phyloP scores from a whole-genome alignment of 2,329 filamentous ascomycete genomes.

The Proliferodiscus dingleyae region DNA sequence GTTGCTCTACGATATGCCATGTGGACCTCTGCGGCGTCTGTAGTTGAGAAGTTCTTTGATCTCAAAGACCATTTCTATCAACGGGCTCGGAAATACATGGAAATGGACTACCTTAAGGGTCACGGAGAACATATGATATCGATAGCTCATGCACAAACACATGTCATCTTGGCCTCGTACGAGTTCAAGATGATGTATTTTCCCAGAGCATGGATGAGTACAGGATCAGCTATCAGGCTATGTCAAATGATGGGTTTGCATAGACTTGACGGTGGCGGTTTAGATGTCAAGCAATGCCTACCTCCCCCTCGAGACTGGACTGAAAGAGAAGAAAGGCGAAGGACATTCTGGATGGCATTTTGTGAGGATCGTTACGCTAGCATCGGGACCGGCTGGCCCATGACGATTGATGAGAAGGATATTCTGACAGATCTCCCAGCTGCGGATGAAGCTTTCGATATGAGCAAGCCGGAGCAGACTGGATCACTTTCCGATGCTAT shows the following conservation, averaged over 20 bases:
- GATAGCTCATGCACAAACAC: constrained; percentile 79
- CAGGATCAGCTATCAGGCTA: constrained; percentile 74
- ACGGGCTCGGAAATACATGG: constrained; percentile 81
- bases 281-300: constrained; percentile 91
- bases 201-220: constrained; percentile 89
- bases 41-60: constrained; percentile 73
- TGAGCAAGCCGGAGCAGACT: constrained; percentile 69
- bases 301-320: constrained; percentile 88
- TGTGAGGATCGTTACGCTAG: constrained; percentile 88
- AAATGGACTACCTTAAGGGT: constrained; percentile 85
- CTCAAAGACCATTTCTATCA: constrained; percentile 88
- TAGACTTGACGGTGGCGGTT: constrained; percentile 71
- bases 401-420: constrained; percentile 88
- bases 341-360: constrained; percentile 95
- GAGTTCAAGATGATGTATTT: constrained; percentile 99
- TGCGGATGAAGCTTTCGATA: constrained; percentile 79
- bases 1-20: constrained; percentile 89
- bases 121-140: constrained; percentile 87
- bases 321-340: constrained; percentile 81
- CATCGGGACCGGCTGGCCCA: constrained; percentile 95
- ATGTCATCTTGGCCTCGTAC: constrained; percentile 72
- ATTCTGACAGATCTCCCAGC: constrained; percentile 81
- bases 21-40: constrained; percentile 88
- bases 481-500: constrained; percentile 66
- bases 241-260: constrained; percentile 91